phyloP scores from a whole-genome alignment of 768 basidiomycete genomes.

The Pleurotus ostreatus region DNA sequence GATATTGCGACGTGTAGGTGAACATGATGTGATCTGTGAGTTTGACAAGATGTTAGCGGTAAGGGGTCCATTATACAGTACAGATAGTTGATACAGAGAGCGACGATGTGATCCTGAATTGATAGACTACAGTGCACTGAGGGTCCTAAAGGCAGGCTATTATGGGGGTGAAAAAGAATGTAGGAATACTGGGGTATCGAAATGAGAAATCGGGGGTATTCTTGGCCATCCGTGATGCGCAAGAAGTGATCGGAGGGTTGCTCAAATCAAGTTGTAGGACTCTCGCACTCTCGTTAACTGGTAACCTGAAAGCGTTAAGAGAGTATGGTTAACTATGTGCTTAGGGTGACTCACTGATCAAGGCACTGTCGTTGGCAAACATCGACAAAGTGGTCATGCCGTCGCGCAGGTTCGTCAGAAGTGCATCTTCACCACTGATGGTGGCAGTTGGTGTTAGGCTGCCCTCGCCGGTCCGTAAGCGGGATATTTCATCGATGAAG shows the following conservation, averaged over 20 bases:
- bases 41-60: not conserved
- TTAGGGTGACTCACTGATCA: slow-evolving; percentile 38
- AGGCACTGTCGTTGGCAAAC: slow-evolving; percentile 39
- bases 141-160: slow-evolving; percentile 4
- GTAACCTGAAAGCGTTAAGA: slow-evolving; percentile 27
- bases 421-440: slow-evolving; percentile 33
- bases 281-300: slow-evolving; percentile 45
- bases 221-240: not conserved
- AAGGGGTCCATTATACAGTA: not conserved
- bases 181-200: slow-evolving; percentile 1
- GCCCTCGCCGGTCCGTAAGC: slow-evolving; percentile 15
- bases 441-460: slow-evolving; percentile 24
- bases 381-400: slow-evolving; percentile 25
- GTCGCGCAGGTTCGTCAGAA: slow-evolving; percentile 21
- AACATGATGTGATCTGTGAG: not conserved
- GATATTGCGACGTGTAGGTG: not conserved
- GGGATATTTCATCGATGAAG: slow-evolving; percentile 42
- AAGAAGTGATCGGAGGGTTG: not conserved
- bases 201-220: slow-evolving; percentile 6
- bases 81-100: not conserved
- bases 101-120: slow-evolving; percentile 1
- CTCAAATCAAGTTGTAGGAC: slow-evolving; percentile 22
- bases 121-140: slow-evolving; percentile 5
- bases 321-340: not conserved
- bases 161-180: not conserved